Percentiles rank a stretch among this genome's conserved stretches.
phyloP scores from a whole-genome alignment of 2,329 filamentous ascomycete species.

The Neocucurbitaria cava region DNA sequence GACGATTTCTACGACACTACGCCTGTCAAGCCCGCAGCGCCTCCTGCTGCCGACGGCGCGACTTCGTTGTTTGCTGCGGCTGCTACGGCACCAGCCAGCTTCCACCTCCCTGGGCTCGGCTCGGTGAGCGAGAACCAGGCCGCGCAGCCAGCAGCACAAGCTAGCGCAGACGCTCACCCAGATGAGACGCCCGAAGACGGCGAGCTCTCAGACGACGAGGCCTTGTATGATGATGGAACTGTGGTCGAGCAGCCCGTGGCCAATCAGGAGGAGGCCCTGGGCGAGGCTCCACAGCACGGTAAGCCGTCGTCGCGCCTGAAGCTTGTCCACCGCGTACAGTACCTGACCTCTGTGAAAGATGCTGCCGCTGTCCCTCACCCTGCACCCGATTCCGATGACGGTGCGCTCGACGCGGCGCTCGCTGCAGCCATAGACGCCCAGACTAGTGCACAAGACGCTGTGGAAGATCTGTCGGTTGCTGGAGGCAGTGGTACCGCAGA shows the following conservation, averaged over 20 bases:
- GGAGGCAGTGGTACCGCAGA: slow-evolving; percentile 14
- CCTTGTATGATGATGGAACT: slow-evolving; percentile 36
- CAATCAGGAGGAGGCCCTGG: slow-evolving; percentile 28
- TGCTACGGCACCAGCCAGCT: slow-evolving; percentile 32
- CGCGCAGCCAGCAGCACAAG: slow-evolving; percentile 23
- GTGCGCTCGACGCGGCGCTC: slow-evolving; percentile 23
- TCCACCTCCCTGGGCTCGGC: slow-evolving; percentile 47
- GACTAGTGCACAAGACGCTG: slow-evolving; percentile 13
- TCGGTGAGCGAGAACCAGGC: slow-evolving; percentile 32
- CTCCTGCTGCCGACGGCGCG: slow-evolving; percentile 23
- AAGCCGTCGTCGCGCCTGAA: slow-evolving; percentile 33
- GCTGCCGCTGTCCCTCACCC: slow-evolving; percentile 19
- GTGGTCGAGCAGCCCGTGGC: slow-evolving; percentile 25
- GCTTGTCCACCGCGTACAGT: slow-evolving; percentile 25
- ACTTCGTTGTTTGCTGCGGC: slow-evolving; percentile 28
- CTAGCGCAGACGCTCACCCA: slow-evolving; percentile 20
- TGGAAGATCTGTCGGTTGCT: slow-evolving; percentile 12
- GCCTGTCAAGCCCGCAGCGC: slow-evolving; percentile 36
- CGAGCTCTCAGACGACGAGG: slow-evolving; percentile 42
- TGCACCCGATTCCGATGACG: slow-evolving; percentile 23
- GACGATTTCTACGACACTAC: slow-evolving; percentile 49
- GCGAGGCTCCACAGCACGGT: slow-evolving; percentile 35
- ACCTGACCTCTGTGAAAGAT: slow-evolving; percentile 33
- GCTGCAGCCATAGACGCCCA: slow-evolving; percentile 20
- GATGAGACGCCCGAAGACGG: slow-evolving; percentile 40